Conservation (phyloP, 2,329 filamentous ascomycete species). For the Tolypocladium tropicale region DNA sequence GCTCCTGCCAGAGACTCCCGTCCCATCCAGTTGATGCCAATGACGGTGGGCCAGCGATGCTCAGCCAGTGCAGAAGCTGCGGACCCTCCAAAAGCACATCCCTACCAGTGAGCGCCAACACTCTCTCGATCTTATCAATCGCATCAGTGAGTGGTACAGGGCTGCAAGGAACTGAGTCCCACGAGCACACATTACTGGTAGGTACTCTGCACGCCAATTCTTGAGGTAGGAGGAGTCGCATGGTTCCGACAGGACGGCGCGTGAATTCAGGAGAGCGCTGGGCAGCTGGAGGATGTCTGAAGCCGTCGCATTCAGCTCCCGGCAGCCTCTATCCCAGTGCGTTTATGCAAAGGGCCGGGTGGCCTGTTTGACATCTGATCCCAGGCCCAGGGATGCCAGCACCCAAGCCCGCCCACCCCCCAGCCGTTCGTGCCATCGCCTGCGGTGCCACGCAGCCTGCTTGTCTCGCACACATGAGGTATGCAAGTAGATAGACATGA, state of each 20-base stretch:
- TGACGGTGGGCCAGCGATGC: neutral
- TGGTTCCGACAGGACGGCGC: neutral
- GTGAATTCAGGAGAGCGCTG: neutral
- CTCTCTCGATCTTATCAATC: constrained; percentile 2
- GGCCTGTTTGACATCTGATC: neutral
- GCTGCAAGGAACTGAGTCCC: neutral
- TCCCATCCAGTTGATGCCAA: neutral
- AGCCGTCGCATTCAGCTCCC: neutral
- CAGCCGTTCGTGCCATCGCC: neutral
- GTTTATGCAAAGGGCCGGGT: neutral
- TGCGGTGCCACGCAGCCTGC: neutral
- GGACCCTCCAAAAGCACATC: neutral
- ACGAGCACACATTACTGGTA: neutral
- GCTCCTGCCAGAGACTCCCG: neutral
- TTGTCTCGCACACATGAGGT: neutral
- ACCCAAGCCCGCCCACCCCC: neutral
- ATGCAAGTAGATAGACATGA: neutral
- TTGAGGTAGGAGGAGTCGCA: neutral
- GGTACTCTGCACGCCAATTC: neutral
- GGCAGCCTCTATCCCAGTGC: neutral
- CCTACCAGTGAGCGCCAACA: neutral
- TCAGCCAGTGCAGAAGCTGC: neutral
- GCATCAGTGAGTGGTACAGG: neutral
- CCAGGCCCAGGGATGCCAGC: neutral
- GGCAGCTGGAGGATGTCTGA: neutral